Base-by-base conservation (phyloP, 2,329 filamentous ascomycete species). In the Hymenoscyphus repandus region DNA sequence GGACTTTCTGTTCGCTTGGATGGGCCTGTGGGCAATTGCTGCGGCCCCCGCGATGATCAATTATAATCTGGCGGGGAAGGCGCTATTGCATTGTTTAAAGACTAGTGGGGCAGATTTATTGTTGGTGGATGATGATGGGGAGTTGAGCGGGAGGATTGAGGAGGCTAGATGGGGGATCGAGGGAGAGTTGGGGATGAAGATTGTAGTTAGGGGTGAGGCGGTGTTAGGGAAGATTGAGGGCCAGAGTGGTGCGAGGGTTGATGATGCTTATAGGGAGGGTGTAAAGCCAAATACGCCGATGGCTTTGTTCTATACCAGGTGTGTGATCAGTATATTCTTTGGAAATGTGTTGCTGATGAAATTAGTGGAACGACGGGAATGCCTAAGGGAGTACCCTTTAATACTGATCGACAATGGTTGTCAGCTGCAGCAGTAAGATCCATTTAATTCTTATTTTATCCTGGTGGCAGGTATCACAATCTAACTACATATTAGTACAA, bases 11-110 rank as follows among this genome's bases (percentile, higher is more conserved):
- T 79, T 86, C 44, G 76, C 77, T 2, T 85, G 83, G 79, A 62
- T 88, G 37, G 85, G 78, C 0, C 69, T 84, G 2, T 78, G 79
- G 74, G 76, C 80, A 31, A 78, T 88, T 49, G 85, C 85, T 3
- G 80, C 80, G 12, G 82, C 82, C 0, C 85, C 85, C 0, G 84
- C 85, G 0, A 76, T 86, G 67, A 83, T 89, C 64, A 89, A 89
- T 64, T 80, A 84, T 64, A 83, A 88, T 61, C 70, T 89, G 6
- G 72, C 76, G 6, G 80, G 78, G 0, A 76, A 83, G 56, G 78
- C 83, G 1, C 66, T 89, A 56, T 60, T 86, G 41, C 84, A 88
- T 66, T 88, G 83, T 48, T 63, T 88, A 33, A 74, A 72, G 53
- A 74, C 85, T 47, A 79, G 77, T 44, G 74, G 73, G 3, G 73